Conservation (phyloP, 108 stramenopile species). For the Nitzschia inconspicua region DNA sequence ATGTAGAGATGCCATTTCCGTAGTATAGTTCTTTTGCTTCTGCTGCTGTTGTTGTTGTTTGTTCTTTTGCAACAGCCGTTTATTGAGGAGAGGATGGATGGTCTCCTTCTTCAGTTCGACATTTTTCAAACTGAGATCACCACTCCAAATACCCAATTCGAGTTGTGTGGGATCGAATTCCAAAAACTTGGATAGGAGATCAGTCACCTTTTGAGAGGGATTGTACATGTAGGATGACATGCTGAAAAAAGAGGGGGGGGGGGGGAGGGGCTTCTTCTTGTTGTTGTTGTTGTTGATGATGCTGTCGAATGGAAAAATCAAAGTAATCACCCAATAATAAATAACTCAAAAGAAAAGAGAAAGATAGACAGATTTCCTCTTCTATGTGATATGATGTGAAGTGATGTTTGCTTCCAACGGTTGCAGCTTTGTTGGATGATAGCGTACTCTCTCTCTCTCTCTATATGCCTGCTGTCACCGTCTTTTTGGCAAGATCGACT, state of each 20-base stretch:
- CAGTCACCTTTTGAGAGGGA: conserved; percentile 50
- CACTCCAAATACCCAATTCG: conserved; percentile 51
- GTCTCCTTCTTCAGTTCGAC: conserved; percentile 36
- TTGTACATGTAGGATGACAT: conserved; percentile 46
- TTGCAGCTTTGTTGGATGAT: too few species aligned
- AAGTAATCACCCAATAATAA: background rate
- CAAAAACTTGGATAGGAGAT: conserved; percentile 42
- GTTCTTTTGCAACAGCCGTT: conserved; percentile 12
- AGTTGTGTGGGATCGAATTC: conserved; percentile 52
- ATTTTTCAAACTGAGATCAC: conserved; percentile 39
- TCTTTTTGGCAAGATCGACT: too few species aligned
- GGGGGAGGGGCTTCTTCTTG: background rate
- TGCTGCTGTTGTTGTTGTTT: conserved; percentile 4
- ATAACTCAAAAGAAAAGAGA: background rate
- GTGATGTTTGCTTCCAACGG: too few species aligned
- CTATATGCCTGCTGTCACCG: too few species aligned
- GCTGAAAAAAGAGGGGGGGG: background rate
- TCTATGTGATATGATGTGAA: too few species aligned
- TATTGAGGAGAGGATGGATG: conserved; percentile 38
- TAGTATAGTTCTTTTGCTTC: too few species aligned
- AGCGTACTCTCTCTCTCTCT: too few species aligned
- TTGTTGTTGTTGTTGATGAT: background rate
- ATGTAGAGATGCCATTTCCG: too few species aligned
- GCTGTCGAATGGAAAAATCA: background rate
- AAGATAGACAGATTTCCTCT: too few species aligned